Evolutionary conservation across 352 stramenopile genomes (phyloP).

Genomic region (Globisporangium canariense): DNA sequence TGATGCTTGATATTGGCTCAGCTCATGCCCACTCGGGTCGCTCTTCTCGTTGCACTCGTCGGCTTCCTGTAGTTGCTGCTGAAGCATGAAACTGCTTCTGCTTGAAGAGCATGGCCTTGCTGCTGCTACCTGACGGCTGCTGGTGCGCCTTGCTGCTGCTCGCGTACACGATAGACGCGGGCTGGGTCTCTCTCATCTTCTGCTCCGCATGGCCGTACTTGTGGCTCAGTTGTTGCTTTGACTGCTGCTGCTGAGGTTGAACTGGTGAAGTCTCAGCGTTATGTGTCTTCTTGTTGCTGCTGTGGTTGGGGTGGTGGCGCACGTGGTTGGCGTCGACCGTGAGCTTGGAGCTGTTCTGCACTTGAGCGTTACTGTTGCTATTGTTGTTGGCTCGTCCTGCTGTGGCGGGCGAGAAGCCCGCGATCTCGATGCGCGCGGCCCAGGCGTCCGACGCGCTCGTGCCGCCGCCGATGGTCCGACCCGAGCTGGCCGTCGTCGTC

Average conservation of each 20-base stretch:
- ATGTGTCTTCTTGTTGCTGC: slow-evolving; percentile 8
- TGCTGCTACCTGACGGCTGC: background rate
- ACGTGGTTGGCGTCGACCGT: background rate
- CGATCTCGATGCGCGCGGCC: slow-evolving; percentile 60
- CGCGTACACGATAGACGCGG: slow-evolving; percentile 16
- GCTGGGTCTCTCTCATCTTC: background rate
- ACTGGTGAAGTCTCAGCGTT: background rate
- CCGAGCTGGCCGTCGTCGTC: background rate
- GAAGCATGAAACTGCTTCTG: background rate
- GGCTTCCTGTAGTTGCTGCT: background rate
- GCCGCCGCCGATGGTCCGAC: background rate
- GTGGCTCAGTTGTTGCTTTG: background rate
- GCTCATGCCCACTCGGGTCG: slow-evolving; percentile 16
- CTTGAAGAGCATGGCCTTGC: slow-evolving; percentile 4
- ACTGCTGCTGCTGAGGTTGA: background rate
- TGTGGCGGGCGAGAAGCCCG: slow-evolving; percentile 29
- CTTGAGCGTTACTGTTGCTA: background rate
- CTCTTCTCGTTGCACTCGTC: background rate
- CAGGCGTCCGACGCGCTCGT: slow-evolving; percentile 26
- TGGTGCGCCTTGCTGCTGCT: background rate
- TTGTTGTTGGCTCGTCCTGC: background rate
- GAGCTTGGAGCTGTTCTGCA: slow-evolving; percentile 11
- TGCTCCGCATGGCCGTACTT: background rate
- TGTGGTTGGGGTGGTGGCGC: slow-evolving; percentile 14
- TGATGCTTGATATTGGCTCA: background rate